Evolutionary conservation across 2,329 filamentous ascomycete species (phyloP), one percentile per base, ranked within the genome.

Genomic region (Rhynchosporium graminicola): DNA sequence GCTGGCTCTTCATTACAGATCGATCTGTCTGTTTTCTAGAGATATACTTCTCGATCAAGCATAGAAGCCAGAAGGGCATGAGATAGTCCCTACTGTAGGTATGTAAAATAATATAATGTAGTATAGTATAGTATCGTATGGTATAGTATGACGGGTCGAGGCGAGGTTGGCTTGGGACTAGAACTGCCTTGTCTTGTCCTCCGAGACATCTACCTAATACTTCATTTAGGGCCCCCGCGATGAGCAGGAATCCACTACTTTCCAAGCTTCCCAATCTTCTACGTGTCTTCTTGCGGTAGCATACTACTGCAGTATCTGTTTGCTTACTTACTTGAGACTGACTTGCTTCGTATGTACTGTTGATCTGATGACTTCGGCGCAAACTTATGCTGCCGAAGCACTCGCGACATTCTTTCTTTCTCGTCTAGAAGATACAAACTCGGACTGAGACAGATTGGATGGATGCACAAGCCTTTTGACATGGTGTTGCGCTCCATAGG

Each of bases 41-140:
- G 15, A 48, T 45, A 50, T 58, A 58, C 40, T 58, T 15, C 56
- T 43, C 33, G 29, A 58, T 48, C 28, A 10, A 40, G 56, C 45
- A 48, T 47, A 48, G 38, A 46, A 57, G 29, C 43, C 13, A 33
- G 38, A 28, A 45, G 8, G 29, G 56, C 20, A 42, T 29, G 26
- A 13, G 50, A n/a, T 36, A 10, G 9, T 36, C 5, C 33, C 33
- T 36, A 6, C 9, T 5, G 33, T 36, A 36, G 33, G 33, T 36
- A 36, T 36, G 33, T 36, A 36, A 36, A 36, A 36, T 10, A 36
- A 10, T 36, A 36, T 36, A 10, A 10, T 36, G 9, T 36, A 10
- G 9, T 36, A 36, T 9, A 36, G 33, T 36, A 36, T 36, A 9
- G 33, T 36, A 36, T 36, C 5, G 9, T 36, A 36, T 36, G 38